Percentiles rank a stretch among this genome's conserved stretches.
These are phyloP conservation scores for Aurifilum marmelostoma DNA, from an alignment of 2,329 filamentous ascomycete genomes.

Conservation along the genomic window DNA sequence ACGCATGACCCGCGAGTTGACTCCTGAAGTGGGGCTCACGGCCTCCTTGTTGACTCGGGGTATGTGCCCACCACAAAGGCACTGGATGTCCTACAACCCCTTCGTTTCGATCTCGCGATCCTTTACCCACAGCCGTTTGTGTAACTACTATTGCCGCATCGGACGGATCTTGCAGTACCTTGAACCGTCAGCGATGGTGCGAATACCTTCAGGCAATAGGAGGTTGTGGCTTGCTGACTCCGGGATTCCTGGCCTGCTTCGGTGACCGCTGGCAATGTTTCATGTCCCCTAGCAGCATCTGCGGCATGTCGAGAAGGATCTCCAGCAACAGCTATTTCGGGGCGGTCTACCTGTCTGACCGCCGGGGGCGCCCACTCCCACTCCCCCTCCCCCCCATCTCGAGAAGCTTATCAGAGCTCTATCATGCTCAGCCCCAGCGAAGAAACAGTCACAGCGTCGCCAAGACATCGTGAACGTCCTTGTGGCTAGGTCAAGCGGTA, in stretches of 20 bases:
- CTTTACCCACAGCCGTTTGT: neutral
- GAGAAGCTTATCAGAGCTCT: neutral
- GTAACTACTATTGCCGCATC: neutral
- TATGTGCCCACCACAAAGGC: neutral
- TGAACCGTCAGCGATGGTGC: neutral
- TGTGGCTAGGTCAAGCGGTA: neutral
- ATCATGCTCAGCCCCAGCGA: neutral
- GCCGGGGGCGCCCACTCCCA: too few species aligned
- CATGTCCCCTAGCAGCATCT: conserved; percentile 3
- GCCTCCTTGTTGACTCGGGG: too few species aligned
- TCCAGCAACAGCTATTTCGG: neutral
- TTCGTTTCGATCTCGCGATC: neutral
- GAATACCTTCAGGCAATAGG: neutral
- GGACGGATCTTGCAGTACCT: neutral
- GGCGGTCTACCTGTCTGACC: conserved; percentile 1
- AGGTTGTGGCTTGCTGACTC: neutral
- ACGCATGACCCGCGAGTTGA: conserved; percentile 4
- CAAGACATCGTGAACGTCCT: neutral
- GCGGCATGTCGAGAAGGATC: neutral
- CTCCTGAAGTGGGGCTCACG: neutral
- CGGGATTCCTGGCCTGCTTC: neutral
- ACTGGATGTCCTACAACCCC: neutral
- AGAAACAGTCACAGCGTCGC: conserved; percentile 10
- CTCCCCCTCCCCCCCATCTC: neutral
- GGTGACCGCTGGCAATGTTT: conserved; percentile 7